Base-by-base conservation (phyloP, 2,329 filamentous ascomycete species). In the Pseudonectria foliicola region DNA sequence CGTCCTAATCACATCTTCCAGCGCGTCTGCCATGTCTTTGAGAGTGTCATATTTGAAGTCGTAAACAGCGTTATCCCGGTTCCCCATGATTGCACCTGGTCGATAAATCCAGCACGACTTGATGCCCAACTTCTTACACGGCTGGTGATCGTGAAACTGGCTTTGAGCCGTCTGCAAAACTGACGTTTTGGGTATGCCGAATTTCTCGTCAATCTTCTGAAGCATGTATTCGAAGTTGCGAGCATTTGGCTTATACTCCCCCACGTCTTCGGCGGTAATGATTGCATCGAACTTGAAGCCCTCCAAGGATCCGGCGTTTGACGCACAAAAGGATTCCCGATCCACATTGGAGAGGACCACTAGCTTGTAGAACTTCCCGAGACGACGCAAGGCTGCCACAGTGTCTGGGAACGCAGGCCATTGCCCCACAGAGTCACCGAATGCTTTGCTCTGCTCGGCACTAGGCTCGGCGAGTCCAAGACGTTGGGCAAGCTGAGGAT, bases 221-320 rank as follows among this genome's bases (percentile, higher is more conserved):
- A 85, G 53, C 67, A 86, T 66, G 51, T 79, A 77, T 37, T 75
- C 67, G 39, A 87, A 87, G 43, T 86, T 85, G 33, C 63, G 60
- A 21, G 63, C 49, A 45, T 78, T 68, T 0, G 83, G 83, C 60
- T 87, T 88, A 53, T 86, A 87, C 11, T 68, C 72, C 0, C 82
- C 81, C 18, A 87, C 73, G 27, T 85, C 77, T 53, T 86, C 67
- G 0, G 82, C 83, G 0, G 80, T 85, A 50, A 81, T 71, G 25
- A 84, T 61, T 3, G 71, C 65, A 46, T 82, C 78, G 48, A 85
- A 70, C 1, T 63, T 46, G 15, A 71, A 62, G 1, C 65, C 66
- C 25, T 65, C 47, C 2, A 80, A 55, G 0, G 71, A 67, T 0
- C 70, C 66, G 2, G 59, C 51, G 11, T 68, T 62, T 2, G 60